Evolutionary conservation across 805 yeast genomes (phyloP).

Genomic region (Scheffersomyces amazonensis): DNA sequence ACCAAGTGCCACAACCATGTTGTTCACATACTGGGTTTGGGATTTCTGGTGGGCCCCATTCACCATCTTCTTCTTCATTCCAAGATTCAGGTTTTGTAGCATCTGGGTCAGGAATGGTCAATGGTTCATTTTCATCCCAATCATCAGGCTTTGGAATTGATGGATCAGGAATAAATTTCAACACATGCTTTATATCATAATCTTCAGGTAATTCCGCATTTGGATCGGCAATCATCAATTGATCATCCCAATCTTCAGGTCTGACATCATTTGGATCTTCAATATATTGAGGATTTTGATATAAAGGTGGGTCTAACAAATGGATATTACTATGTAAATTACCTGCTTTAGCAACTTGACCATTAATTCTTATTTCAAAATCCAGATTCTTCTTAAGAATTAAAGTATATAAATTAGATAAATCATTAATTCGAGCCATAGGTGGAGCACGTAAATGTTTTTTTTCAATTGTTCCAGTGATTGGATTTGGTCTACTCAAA

Average conservation of each 20-base stretch:
- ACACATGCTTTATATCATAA: conserved; percentile 76
- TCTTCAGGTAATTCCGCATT: conserved; percentile 69
- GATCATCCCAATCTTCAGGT: conserved; percentile 85
- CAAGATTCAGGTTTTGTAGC: conserved; percentile 71
- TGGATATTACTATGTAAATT: conserved; percentile 51
- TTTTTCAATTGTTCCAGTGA: conserved; percentile 58
- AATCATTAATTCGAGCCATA: conserved; percentile 53
- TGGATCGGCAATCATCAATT: conserved; percentile 66
- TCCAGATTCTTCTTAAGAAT: conserved; percentile 62
- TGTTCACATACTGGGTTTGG: conserved; percentile 70
- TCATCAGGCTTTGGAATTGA: conserved; percentile 64
- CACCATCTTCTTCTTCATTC: conserved; percentile 91
- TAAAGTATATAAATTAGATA: conserved; percentile 73
- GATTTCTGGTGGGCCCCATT: conserved; percentile 71
- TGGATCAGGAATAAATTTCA: conserved; percentile 60
- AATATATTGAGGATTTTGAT: conserved; percentile 59
- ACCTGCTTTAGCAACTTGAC: conserved; percentile 70
- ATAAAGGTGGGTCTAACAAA: conserved; percentile 61
- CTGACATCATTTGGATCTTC: conserved; percentile 54
- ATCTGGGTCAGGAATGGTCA: conserved; percentile 63
- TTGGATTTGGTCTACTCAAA: conserved; percentile 54
- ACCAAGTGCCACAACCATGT: conserved; percentile 84
- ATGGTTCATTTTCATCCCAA: conserved; percentile 71
- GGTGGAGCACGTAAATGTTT: conserved; percentile 70
- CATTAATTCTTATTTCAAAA: conserved; percentile 81